Evolutionary conservation across 2,329 filamentous ascomycete species (phyloP), one percentile per base, ranked within the genome.

Genomic region (Endocalyx cinctus): DNA sequence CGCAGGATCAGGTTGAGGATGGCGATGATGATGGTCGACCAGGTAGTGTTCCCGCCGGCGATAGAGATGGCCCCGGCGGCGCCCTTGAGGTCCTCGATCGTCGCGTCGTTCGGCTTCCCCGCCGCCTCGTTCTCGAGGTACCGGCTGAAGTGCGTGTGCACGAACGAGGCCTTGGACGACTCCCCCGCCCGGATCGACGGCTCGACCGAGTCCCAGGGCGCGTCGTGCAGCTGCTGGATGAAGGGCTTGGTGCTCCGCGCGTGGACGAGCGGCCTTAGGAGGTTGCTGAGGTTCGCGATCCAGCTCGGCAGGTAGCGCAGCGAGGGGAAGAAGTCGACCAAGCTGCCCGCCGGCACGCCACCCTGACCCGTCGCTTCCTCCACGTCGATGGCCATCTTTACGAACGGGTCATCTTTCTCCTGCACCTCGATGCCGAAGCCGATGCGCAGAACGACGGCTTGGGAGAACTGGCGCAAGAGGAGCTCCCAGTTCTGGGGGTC

Each of bases 1-100:
- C 63, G 59, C n/a, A 63, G 55, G 29, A 61, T 51, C 48, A 67
- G 61, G 20, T 63, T 63, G 11, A 63, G 52, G 6, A 66, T 47
- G 34, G 64, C 62, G 4, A 52, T 49, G 20, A 54, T 50, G 3
- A 63, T 39, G 0, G 56, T 59, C 4, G 58, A 38, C 18, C 44
- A 43, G 2, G 52, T 53, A 1, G 58, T 63, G 38, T 63, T 60
- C 1, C 51, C 39, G 11, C 48, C 48, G 6, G 47, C 51, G 6
- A 42, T 44, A 10, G 30, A 36, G 22, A 46, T 37, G 10, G 38
- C 43, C 2, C 31, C 43, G 5, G 41, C 36, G 15, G 41, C 29
- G 10, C 41, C 35, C 18, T 41, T 41, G 8, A 43, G 10, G 30
- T 45, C 39, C 13, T 34, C 34, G 10, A 45, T 34, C 12, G 34